These are phyloP conservation scores for Dimargaris cristalligena DNA, from an alignment of 192 early-diverging fungal species.

Conservation along the genomic window DNA sequence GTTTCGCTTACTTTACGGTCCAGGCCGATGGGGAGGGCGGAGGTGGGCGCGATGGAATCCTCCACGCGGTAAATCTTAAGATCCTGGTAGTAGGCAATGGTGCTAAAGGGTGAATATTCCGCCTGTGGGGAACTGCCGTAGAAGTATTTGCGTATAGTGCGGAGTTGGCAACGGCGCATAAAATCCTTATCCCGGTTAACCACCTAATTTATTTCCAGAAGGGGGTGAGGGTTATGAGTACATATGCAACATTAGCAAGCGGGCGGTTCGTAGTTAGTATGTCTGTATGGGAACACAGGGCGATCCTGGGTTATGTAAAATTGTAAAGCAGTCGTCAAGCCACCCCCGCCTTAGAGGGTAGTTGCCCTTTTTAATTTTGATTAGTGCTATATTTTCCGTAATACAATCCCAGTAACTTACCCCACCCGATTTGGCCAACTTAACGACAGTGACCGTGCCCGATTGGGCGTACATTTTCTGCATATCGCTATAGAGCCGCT, in stretches of 20 bases:
- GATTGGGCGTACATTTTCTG: constrained; percentile 31
- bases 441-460: constrained; percentile 47
- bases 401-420: too few species aligned
- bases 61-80: constrained; percentile 57
- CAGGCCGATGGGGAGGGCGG: constrained; percentile 77
- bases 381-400: too few species aligned
- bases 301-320: too few species aligned
- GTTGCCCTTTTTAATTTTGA: too few species aligned
- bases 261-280: too few species aligned
- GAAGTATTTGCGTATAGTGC: constrained; percentile 83
- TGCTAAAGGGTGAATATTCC: constrained; percentile 70
- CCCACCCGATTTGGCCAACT: constrained; percentile 84
- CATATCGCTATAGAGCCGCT: constrained; percentile 80
- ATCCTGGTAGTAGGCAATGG: constrained; percentile 61
- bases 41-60: constrained; percentile 69
- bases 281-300: too few species aligned
- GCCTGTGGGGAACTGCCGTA: constrained; percentile 67
- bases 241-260: too few species aligned
- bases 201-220: constrained; percentile 30
- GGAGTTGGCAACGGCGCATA: constrained; percentile 46
- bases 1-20: constrained; percentile 64
- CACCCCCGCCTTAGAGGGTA: too few species aligned
- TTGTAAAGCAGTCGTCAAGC: too few species aligned
- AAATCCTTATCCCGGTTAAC: constrained; percentile 69
- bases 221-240: constrained; percentile 4